Evolutionary conservation across 192 early-diverging fungal genomes (phyloP), one percentile per base, ranked within the genome.

Genomic region (Mortierella alpina): DNA sequence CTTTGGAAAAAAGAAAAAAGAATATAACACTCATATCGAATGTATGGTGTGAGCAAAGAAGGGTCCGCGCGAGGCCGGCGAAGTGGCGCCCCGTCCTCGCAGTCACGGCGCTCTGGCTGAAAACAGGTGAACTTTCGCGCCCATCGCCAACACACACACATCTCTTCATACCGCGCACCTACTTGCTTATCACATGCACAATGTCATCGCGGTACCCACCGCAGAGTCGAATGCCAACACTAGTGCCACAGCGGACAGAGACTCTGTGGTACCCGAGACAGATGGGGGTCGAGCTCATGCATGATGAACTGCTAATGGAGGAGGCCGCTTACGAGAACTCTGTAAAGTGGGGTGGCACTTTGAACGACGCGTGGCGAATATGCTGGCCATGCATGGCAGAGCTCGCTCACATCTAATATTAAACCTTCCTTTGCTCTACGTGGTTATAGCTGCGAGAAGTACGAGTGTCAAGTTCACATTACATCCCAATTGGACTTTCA

Each of bases 221-320:
- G 14, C 74, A 77, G 39, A 77, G 67, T 52, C 64, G 74, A 51
- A 69, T 77, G 66, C 66, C 74, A 22, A 77, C 74, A 18, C 39
- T 77, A 20, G 54, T 70, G 13, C 74, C 74, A 7, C 74, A 77
- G 48, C 45, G 62, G 14, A 77, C 66, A 18, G 67, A 70, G 23
- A 59, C 31, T 18, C 62, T 77, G 7, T 77, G 74, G 74, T 77
- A 77, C 42, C 74, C 74, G 11, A 39, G 59, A 15, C 61, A 63
- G 51, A 63, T 22, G 7, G 67, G 62, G 0, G 62, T 77, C 40
- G 74, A 62, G 20, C 44, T 69, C 22, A 70, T 77, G 74, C 52
- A 70, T 18, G 54, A 65, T 18, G 67, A 77, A 40, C 68, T 77
- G 10, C 17, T 48, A 1, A 53, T 45, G 47, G 74, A 77, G 17